Percentiles rank a stretch among this genome's conserved stretches.
Conservation (phyloP, 495 filamentous ascomycete species). For the Neurospora hispaniola region DNA sequence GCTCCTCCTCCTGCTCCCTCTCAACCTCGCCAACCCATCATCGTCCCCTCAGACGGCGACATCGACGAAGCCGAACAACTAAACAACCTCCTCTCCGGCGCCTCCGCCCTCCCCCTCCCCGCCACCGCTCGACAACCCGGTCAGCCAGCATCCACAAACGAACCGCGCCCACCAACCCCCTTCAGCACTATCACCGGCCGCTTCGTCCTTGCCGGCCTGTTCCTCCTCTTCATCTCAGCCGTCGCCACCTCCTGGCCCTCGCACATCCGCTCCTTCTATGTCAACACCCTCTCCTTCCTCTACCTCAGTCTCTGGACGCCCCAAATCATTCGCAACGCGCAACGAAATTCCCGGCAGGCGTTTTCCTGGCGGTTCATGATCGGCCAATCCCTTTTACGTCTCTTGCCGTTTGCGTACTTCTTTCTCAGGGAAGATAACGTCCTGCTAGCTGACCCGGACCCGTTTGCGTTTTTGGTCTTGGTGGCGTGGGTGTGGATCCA, state of each 20-base stretch:
- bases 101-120: conserved; percentile 13
- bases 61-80: conserved; percentile 45
- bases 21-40: conserved; percentile 46
- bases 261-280: conserved; percentile 56
- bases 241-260: conserved; percentile 67
- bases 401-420: conserved; percentile 74
- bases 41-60: conserved; percentile 79
- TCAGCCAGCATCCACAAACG: conserved; percentile 23
- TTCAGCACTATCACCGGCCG: conserved; percentile 71
- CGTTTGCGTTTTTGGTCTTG: conserved; percentile 48
- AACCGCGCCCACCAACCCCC: conserved; percentile 20
- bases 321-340: conserved; percentile 81
- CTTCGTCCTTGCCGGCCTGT: conserved; percentile 63
- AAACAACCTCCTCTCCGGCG: conserved; percentile 28
- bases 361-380: conserved; percentile 79
- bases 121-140: conserved; percentile 1
- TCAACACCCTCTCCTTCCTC: conserved; percentile 52
- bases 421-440: conserved; percentile 65
- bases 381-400: conserved; percentile 66
- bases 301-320: conserved; percentile 89
- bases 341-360: conserved; percentile 83
- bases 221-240: conserved; percentile 61
- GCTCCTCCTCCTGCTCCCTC: conserved; percentile 50
- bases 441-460: conserved; percentile 64
- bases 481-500: conserved; percentile 90